Evolutionary conservation across 192 early-diverging fungal species (phyloP).

Genomic region (Irineochytrium annulatum): DNA sequence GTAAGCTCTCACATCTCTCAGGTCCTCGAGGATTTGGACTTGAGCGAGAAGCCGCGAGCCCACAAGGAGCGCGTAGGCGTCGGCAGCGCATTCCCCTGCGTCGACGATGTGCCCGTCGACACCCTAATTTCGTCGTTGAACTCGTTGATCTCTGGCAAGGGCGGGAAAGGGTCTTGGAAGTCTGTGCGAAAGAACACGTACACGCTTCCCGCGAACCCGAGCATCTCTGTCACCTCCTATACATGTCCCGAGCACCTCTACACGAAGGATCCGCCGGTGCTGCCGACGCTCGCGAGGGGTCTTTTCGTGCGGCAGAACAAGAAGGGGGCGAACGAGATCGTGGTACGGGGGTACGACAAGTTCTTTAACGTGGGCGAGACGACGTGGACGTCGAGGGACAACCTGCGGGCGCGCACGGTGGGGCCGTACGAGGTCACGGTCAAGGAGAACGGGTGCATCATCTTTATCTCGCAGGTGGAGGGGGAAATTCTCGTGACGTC

Average conservation of each 20-base stretch:
- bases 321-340: constrained; percentile 50
- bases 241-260: constrained; percentile 20
- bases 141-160: neutral
- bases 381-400: constrained; percentile 39
- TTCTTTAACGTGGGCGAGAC: constrained; percentile 74
- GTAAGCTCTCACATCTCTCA: no score
- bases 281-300: constrained; percentile 78
- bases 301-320: constrained; percentile 53
- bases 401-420: constrained; percentile 55
- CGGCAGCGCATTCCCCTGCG: no score
- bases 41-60: no score
- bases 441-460: constrained; percentile 98
- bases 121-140: neutral
- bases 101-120: no score
- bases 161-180: neutral
- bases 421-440: constrained; percentile 89
- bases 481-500: constrained; percentile 75
- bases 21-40: no score
- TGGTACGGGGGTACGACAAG: constrained; percentile 93
- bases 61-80: no score
- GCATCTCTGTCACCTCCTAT: constrained; percentile 15
- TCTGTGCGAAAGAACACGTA: neutral
- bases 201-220: neutral
- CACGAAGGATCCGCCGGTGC: constrained; percentile 13
- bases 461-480: constrained; percentile 70